phyloP scores from a whole-genome alignment of 805 yeast genomes.

The Candida alai region DNA sequence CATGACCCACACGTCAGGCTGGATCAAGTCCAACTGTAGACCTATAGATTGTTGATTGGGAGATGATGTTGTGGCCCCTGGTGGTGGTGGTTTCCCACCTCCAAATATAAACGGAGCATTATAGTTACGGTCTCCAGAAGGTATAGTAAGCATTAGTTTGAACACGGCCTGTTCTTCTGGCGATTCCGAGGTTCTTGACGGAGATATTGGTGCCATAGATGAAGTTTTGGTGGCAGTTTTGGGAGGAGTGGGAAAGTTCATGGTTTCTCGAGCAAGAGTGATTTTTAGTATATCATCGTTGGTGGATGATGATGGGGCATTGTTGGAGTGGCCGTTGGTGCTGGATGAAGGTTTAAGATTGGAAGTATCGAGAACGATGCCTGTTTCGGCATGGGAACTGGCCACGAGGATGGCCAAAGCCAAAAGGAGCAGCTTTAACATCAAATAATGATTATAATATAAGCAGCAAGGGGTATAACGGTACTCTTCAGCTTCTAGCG shows the following conservation, averaged over 20 bases:
- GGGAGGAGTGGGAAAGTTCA: slow-evolving; percentile 3
- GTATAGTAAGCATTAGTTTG: slow-evolving; percentile 14
- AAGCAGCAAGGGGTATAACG: too few relatives aligned
- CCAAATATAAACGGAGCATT: slow-evolving; percentile 13
- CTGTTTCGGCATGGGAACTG: too few relatives aligned
- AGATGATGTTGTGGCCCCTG: too few relatives aligned
- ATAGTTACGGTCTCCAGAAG: slow-evolving; percentile 15
- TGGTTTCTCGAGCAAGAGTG: slow-evolving; percentile 7
- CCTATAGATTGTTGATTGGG: slow-evolving; percentile 2
- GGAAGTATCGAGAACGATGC: too few relatives aligned
- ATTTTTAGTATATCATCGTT: slow-evolving; percentile 6
- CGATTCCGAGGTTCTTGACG: slow-evolving; percentile 2
- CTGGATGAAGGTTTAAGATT: too few relatives aligned
- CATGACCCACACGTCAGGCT: slow-evolving; percentile 38
- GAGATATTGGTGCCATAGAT: background rate
- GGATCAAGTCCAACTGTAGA: slow-evolving; percentile 29
- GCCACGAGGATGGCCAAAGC: too few relatives aligned
- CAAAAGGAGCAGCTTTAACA: too few relatives aligned
- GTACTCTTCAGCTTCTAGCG: too few relatives aligned
- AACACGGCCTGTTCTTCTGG: slow-evolving; percentile 5
- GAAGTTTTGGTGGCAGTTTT: background rate
- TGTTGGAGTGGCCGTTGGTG: too few relatives aligned
- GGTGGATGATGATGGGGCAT: slow-evolving; percentile 1
- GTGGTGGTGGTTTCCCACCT: background rate
- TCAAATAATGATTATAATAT: too few relatives aligned